A percentile compares a stretch with the other conserved stretches of the same genome.
These are phyloP conservation scores for Tylopilus plumbeoviolaceoides DNA, from an alignment of 768 basidiomycete genomes.

Conservation along the genomic window DNA sequence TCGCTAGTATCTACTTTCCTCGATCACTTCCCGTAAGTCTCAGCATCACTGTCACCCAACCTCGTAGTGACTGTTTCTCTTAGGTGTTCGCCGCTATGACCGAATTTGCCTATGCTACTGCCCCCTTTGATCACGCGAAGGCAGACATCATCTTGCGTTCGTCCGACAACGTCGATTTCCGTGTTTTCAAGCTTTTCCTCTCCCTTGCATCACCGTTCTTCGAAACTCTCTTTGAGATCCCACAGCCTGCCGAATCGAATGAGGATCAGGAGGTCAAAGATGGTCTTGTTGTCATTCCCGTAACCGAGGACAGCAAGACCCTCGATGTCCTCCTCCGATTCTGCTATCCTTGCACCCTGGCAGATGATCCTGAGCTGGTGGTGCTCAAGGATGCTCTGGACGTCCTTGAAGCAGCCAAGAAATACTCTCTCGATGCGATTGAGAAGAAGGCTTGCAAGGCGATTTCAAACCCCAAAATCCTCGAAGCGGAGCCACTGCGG, in stretches of 20 bases:
- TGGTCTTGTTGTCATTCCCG: slow-evolving; percentile 11
- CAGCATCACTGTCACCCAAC: not conserved
- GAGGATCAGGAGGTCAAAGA: slow-evolving; percentile 13
- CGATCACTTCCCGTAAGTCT: not conserved
- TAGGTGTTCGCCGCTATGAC: not conserved
- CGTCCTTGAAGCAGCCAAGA: slow-evolving; percentile 19
- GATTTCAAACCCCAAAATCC: slow-evolving; percentile 18
- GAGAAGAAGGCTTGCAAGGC: slow-evolving; percentile 19
- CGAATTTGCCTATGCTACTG: not conserved
- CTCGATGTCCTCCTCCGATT: slow-evolving; percentile 22
- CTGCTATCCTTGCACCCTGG: slow-evolving; percentile 20
- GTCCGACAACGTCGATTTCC: slow-evolving; percentile 26
- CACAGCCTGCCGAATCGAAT: slow-evolving; percentile 16
- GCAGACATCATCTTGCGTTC: slow-evolving; percentile 23
- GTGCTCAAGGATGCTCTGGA: slow-evolving; percentile 5
- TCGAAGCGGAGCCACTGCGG: slow-evolving; percentile 23
- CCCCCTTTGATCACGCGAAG: slow-evolving; percentile 21
- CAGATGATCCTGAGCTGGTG: slow-evolving; percentile 14
- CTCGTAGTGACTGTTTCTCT: not conserved
- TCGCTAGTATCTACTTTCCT: no score
- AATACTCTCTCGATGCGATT: slow-evolving; percentile 19
- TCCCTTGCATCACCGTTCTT: slow-evolving; percentile 27
- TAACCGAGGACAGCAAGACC: slow-evolving; percentile 20
- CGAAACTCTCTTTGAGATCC: slow-evolving; percentile 28
- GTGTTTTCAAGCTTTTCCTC: slow-evolving; percentile 30